Evolutionary conservation across 1,139 yeast genomes (phyloP), one percentile per base, ranked within the genome.

Genomic region (Candida buenavistaensis): DNA sequence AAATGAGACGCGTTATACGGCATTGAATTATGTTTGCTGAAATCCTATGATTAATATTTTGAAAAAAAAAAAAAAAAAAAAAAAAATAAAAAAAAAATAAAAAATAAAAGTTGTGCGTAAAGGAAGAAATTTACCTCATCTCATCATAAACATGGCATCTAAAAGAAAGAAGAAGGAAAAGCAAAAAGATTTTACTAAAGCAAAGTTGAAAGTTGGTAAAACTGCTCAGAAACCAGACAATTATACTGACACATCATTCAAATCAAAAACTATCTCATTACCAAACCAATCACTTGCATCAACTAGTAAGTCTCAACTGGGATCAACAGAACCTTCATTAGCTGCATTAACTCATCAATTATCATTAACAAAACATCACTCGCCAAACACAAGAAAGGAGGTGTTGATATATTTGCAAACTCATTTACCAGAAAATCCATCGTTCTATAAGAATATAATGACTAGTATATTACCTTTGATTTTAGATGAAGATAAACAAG

Each of bases 141-240:
- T 14, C 14, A 25, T 23, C 33, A 32, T 7, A 12, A 9, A 31
- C 12, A 77, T 77, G 82, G 80, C 72, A 8, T 72, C 82, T 3
- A 71, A 72, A 40, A 68, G 68, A 54, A 82, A 82, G 65, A 78
- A 71, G 62, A 69, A 74, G 34, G 86, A 82, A 45, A 84, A 83
- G 63, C 72, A 72, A 48, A 83, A 82, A 62, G 94, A 85, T 52
- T 85, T 85, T 54, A 74, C 65, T 30, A 92, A 90, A 64, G 75
- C 82, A 41, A 90, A 88, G 66, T 75, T 92, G 33, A 83, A 76
- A 53, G 97, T 92, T 26, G 99, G 99, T 38, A 92, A 92, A 59
- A 69, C 83, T 2, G 77, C 79, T 19, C 79, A 79, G 6, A 78
- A 76, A 43, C 78, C 90, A 3, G 76, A 79, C 22, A 88, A 87